A percentile compares a stretch with the other conserved stretches of the same genome.
Conservation (phyloP, 2,329 filamentous ascomycete genomes). For the Stemphylium lycopersici region DNA sequence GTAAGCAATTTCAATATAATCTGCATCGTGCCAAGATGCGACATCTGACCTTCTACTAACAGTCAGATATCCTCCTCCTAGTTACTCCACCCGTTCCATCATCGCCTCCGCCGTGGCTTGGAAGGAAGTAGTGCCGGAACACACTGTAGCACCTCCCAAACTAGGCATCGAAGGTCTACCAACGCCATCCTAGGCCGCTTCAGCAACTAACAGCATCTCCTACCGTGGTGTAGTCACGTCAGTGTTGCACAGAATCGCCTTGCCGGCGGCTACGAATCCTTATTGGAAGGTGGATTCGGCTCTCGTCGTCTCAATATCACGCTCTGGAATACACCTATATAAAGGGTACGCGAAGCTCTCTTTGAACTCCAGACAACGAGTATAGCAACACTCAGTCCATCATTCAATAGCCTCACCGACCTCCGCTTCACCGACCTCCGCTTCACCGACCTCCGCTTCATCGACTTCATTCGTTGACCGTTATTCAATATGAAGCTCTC, state of each 20-base stretch:
- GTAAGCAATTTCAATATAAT: conserved; percentile 41
- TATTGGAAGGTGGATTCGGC: conserved; percentile 40
- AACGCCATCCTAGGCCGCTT: conserved; percentile 35
- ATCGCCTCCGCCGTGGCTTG: conserved; percentile 34
- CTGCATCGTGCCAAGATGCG: conserved; percentile 37
- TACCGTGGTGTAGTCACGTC: conserved; percentile 21
- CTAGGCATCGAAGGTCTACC: conserved; percentile 33
- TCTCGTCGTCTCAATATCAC: conserved; percentile 14
- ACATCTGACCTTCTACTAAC: conserved; percentile 24
- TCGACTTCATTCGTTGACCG: conserved; percentile 15
- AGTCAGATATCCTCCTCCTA: conserved; percentile 21
- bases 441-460: conserved; percentile 26
- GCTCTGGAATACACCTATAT: conserved; percentile 33
- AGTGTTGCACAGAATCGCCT: conserved; percentile 24
- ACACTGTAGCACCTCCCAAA: conserved; percentile 40
- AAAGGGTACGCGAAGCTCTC: conserved; percentile 27
- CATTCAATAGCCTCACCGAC: conserved; percentile 17
- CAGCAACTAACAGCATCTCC: conserved; percentile 18
- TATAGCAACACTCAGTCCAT: conserved; percentile 32
- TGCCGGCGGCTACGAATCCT: conserved; percentile 28
- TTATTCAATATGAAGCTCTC: conserved; percentile 49
- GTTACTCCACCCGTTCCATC: conserved; percentile 22
- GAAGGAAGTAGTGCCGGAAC: conserved; percentile 29
- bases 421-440: no score
- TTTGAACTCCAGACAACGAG: conserved; percentile 32